phyloP scores from a whole-genome alignment of 495 filamentous ascomycete genomes.

The Neurospora tetraspora region DNA sequence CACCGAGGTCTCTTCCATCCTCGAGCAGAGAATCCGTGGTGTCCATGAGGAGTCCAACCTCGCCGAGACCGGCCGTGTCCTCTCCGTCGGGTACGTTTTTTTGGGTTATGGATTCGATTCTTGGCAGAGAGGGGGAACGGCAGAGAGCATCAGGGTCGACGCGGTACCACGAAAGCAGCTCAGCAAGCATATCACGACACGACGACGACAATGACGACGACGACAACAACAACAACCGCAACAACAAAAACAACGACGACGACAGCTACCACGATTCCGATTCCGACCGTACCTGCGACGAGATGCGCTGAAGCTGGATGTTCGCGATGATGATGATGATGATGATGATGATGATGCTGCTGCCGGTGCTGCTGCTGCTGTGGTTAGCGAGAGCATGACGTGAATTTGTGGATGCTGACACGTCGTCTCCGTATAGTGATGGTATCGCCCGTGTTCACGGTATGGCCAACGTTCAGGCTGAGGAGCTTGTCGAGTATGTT shows the following conservation, averaged over 20 bases:
- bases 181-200: not conserved
- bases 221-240: not conserved
- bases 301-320: not conserved
- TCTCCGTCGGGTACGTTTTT: conserved; percentile 91
- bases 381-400: not conserved
- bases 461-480: conserved; percentile 99
- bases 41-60: conserved; percentile 92
- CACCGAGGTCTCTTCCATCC: conserved; percentile 97
- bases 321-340: not conserved
- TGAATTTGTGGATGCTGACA: conserved; percentile 27
- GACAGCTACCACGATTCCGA: not conserved
- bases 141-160: not conserved
- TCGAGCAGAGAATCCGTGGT: conserved; percentile 97
- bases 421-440: conserved; percentile 54
- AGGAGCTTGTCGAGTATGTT: conserved; percentile 98
- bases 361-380: not conserved
- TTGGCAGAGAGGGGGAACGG: conserved; percentile 11
- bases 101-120: not conserved
- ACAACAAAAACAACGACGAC: conserved; percentile 1
- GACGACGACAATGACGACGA: not conserved
- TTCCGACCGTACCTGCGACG: not conserved
- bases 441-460: conserved; percentile 99
- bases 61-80: conserved; percentile 96
- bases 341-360: not conserved
- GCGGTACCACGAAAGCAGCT: not conserved